Percentiles rank a stretch among this genome's conserved stretches.
phyloP scores from a whole-genome alignment of 2,329 filamentous ascomycete species.

The Thelonectria olida region DNA sequence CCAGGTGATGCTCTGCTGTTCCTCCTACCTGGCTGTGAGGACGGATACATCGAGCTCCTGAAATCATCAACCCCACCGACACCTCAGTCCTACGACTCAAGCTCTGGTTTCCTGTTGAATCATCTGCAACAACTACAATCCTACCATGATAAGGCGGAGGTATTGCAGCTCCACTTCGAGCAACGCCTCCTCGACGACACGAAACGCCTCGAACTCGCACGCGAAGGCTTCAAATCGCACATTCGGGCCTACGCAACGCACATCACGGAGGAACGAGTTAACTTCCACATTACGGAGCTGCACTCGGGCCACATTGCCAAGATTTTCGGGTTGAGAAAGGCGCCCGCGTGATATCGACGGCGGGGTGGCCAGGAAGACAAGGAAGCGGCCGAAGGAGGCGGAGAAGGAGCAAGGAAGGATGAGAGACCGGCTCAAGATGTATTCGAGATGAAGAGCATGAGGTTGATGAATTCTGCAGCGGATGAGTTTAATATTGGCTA shows the following conservation, averaged over 20 bases:
- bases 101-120: constrained; percentile 76
- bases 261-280: constrained; percentile 81
- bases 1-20: constrained; percentile 89
- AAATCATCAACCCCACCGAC: constrained; percentile 59
- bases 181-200: constrained; percentile 68
- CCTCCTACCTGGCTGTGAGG: constrained; percentile 88
- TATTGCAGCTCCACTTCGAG: constrained; percentile 67
- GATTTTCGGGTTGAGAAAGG: constrained; percentile 88
- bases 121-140: constrained; percentile 59
- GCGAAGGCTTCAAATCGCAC: constrained; percentile 89
- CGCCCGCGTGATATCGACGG: constrained; percentile 83
- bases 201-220: constrained; percentile 80
- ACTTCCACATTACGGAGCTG: constrained; percentile 91
- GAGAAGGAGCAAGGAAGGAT: constrained; percentile 48
- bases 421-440: constrained; percentile 51
- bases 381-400: constrained; percentile 49
- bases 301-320: constrained; percentile 95
- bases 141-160: constrained; percentile 63
- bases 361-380: constrained; percentile 58
- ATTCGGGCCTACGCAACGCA: constrained; percentile 96
- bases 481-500: constrained; percentile 76
- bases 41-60: constrained; percentile 85
- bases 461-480: constrained; percentile 70
- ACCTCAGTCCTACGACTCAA: constrained; percentile 62
- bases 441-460: constrained; percentile 69